Base-by-base conservation (phyloP, 1,284 basidiomycete species). In the Dichomitus squalens region DNA sequence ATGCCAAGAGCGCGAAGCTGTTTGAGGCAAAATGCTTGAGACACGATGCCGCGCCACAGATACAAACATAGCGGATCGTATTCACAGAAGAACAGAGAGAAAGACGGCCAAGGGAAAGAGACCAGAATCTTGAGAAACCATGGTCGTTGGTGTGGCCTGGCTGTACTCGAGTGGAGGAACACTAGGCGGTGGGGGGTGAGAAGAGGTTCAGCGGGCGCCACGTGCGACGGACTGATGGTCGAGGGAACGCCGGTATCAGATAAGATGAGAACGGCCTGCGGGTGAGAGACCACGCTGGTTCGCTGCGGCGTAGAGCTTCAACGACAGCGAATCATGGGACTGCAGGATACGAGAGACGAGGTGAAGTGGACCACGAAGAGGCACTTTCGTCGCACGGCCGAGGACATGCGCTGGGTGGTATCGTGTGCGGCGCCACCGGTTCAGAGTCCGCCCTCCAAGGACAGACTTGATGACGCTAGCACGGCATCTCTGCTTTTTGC, bases 1-100 rank as follows among this genome's bases (percentile, higher is more conserved):
- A 87, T 36, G 76, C 76, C 6, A 87, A 66, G 27, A 79, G 73
- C 27, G 77, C 75, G 48, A 81, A 68, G 47, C 86, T 88, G 57
- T 36, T 40, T 27, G 56, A 50, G 52, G 36, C 6, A 36, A 55
- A 59, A 18, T 23, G 46, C 16, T 69, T 49, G 48, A 59, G 57
- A n/a, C 11, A 49, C 41, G 18, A 25, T n/a, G 36, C 39, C 38
- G 31, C 39, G 16, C 21, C 48, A 53, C n/a, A 29, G 16, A 38
- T 29, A 46, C 38, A 47, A 21, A 14, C 50, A 33, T 29, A 55
- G 6, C 16, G n/a, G 49, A 23, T 12, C 20, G 63, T 50, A 65
- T 68, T 70, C 69, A 83, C 83, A 84, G 66, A 41, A 84, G 70
- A 52, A 80, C 55, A 16, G 69, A 75, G 36, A 84, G 69, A 40